Evolutionary conservation across 2,329 filamentous ascomycete genomes (phyloP), one percentile per base, ranked within the genome.

Genomic region (Penicillium vulpinum): DNA sequence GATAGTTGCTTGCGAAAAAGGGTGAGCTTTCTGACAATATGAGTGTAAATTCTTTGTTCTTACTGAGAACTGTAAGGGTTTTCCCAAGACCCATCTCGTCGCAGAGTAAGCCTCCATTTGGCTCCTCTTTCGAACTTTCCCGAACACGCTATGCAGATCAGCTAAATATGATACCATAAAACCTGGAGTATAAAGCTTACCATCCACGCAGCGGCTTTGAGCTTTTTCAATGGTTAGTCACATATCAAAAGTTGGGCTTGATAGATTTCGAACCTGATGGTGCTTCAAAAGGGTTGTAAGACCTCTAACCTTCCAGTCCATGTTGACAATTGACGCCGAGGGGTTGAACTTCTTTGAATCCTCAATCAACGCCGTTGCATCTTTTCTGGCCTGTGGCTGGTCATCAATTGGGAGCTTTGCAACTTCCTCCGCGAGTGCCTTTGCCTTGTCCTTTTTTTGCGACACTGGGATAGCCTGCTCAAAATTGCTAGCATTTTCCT

Each of bases 21-120:
- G 57, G 59, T 54, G 18, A 45, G 45, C 9, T 16, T 28, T 11
- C 5, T 10, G 9, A 31, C 0, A 16, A 13, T 5, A 10, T 15
- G n/a, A 2, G 11, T 2, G 2, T 36, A 39, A 7, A 22, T 43
- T 18, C 4, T 21, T n/a, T 2, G 31, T 28, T 52, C 33, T 36
- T 64, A 73, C 69, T 67, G 39, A 77, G 65, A 38, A 70, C 67
- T 51, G 73, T 70, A 3, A 75, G 66, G 0, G 74, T 76, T 57
- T 77, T 78, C 1, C 75, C 76, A 28, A 77, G 71, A 0, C 76
- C 75, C 75, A 77, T 77, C 10, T 70, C 67, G 50, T 78, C 75
- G 29, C 72, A 74, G 1, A 76, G 64, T 18, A 78, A 63, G 0
- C 76, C 75, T 6, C 75, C 76, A 16, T 49, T 57, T 1, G 74